Evolutionary conservation across 495 filamentous ascomycete species (phyloP), one percentile per base, ranked within the genome.

Genomic region (Corynascus novoguineensis): DNA sequence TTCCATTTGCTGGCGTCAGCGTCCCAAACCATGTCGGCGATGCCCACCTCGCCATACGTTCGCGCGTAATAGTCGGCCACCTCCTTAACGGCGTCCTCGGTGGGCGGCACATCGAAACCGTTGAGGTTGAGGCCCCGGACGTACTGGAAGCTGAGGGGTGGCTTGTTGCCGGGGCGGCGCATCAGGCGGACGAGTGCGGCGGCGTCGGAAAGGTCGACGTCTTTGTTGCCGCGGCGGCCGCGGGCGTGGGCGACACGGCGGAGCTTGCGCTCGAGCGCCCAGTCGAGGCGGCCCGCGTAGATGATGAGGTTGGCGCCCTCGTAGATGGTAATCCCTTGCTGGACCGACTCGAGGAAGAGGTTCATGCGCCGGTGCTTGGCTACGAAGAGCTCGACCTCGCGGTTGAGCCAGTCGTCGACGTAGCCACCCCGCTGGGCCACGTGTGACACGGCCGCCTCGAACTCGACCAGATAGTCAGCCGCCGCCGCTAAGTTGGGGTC

Each of bases 281-380:
- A 42, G 50, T 24, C 15, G 8, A 53, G 38, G 29, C 24, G 17
- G 49, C 37, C 37, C 0, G 50, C 50, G 27, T 53, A 53, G 50
- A 53, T 44, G 37, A 44, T 28, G 25, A 53, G 28, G 27, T 42
- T 53, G n/a, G 25, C 25, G 8, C 50, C 50, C 25, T 44, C 37
- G 50, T 53, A 53, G 37, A 53, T 24, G 50, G 38, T 44, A 27
- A 53, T 53, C 27, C 38, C 50, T 9, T 53, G 50, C 37, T 44
- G 37, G 4, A 53, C 50, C 25, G 50, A 53, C 25, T 53, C 37
- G 37, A 53, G 50, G 25, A 53, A 53, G 1, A 53, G 27, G 50
- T 14, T 25, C 50, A 53, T 42, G 24, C 49, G 49, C 9, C 49
- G 49, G 11, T 29, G 21, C 34, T 15, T 27, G 34, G 22, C 0